These are phyloP conservation scores for Hyaloscypha bicolor DNA, from an alignment of 495 filamentous ascomycete genomes.

Conservation along the genomic window DNA sequence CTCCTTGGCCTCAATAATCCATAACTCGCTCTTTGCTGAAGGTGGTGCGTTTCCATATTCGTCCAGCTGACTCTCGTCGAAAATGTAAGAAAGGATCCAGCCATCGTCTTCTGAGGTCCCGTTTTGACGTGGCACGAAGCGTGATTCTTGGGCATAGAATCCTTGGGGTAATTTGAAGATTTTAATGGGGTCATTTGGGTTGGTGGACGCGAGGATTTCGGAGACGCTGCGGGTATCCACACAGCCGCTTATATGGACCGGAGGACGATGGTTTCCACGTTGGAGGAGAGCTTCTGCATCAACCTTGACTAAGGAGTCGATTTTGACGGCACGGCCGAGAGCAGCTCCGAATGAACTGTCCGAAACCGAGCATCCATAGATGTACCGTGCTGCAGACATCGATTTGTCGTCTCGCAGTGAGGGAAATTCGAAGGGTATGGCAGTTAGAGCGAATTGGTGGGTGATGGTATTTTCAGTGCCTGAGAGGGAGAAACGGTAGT, in stretches of 20 bases:
- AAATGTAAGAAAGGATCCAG: slow-evolving; percentile 28
- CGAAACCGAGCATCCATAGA: slow-evolving; percentile 59
- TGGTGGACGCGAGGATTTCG: slow-evolving; percentile 41
- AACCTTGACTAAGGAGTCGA: slow-evolving; percentile 62
- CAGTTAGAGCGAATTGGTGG: slow-evolving; percentile 62
- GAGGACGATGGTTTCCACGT: slow-evolving; percentile 33
- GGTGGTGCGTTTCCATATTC: slow-evolving; percentile 42
- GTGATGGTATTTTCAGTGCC: slow-evolving; percentile 40
- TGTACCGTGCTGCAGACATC: slow-evolving; percentile 55
- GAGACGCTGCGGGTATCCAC: slow-evolving; percentile 54
- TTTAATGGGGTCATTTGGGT: slow-evolving; percentile 55
- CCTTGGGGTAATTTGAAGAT: slow-evolving; percentile 58
- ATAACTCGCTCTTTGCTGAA: slow-evolving; percentile 58
- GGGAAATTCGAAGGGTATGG: slow-evolving; percentile 67
- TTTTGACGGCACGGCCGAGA: slow-evolving; percentile 59
- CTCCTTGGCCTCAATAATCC: slow-evolving; percentile 61
- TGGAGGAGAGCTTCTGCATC: slow-evolving; percentile 52
- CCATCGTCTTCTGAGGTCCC: slow-evolving; percentile 36
- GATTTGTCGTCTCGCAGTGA: slow-evolving; percentile 49
- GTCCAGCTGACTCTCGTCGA: slow-evolving; percentile 47
- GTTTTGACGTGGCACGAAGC: slow-evolving; percentile 56
- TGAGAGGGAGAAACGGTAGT: slow-evolving; percentile 56
- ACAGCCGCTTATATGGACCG: slow-evolving; percentile 50
- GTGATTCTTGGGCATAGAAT: slow-evolving; percentile 65
- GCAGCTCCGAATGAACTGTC: slow-evolving; percentile 50